phyloP scores from a whole-genome alignment of 2,329 filamentous ascomycete genomes.

The Cladosporium austrohemisphaericum region DNA sequence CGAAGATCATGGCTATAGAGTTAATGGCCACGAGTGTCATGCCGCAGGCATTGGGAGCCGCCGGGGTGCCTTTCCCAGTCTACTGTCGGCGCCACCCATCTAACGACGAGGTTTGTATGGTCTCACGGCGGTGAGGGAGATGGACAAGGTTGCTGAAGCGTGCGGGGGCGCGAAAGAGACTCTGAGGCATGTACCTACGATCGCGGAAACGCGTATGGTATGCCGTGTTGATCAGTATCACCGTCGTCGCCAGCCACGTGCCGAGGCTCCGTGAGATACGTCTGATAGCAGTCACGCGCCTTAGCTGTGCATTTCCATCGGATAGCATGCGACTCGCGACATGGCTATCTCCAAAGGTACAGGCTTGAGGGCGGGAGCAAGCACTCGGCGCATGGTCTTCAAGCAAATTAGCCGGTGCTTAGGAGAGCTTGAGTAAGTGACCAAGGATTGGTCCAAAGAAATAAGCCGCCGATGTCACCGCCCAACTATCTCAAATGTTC shows the following conservation, averaged over 20 bases:
- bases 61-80: slow-evolving; percentile 10
- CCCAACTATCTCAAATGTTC: not conserved
- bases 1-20: not conserved
- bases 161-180: slow-evolving; percentile 1
- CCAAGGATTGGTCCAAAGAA: not conserved
- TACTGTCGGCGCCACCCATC: slow-evolving; percentile 9
- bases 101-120: not conserved
- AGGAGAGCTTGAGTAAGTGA: slow-evolving; percentile 4
- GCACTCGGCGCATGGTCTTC: too few species aligned
- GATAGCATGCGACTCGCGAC: too few species aligned
- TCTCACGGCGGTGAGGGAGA: not conserved
- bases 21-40: not conserved
- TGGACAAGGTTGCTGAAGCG: slow-evolving; percentile 10
- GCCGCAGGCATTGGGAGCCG: slow-evolving; percentile 3
- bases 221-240: too few species aligned
- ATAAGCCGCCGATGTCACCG: slow-evolving; percentile 13
- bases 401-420: slow-evolving; percentile 12
- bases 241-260: too few species aligned
- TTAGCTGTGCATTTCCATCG: too few species aligned
- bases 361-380: too few species aligned
- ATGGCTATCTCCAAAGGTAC: not conserved
- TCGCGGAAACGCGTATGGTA: not conserved
- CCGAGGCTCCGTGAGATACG: not conserved
- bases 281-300: too few species aligned
- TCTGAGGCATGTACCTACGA: not conserved